phyloP scores from a whole-genome alignment of 2,329 filamentous ascomycete genomes.

The Fusarium marasasianum region DNA sequence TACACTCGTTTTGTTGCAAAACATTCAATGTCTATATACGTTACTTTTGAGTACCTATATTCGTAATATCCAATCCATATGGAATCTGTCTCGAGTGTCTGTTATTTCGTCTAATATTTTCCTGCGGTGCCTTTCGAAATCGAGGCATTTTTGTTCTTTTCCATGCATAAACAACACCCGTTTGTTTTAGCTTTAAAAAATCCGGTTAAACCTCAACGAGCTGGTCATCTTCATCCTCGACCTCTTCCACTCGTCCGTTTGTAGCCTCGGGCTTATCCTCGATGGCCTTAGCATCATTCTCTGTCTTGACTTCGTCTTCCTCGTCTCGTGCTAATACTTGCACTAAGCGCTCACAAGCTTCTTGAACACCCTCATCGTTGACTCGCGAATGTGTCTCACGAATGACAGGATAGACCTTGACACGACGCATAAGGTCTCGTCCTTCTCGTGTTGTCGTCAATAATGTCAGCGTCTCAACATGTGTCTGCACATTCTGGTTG shows the following conservation, averaged over 20 bases:
- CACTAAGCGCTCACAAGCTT: conserved; percentile 88
- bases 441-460: conserved; percentile 81
- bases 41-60: conserved; percentile 25
- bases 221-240: conserved; percentile 62
- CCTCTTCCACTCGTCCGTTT: conserved; percentile 54
- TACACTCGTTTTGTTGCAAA: conserved; percentile 25
- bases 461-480: conserved; percentile 87
- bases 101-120: background rate
- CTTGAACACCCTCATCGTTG: conserved; percentile 80
- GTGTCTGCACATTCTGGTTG: conserved; percentile 79
- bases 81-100: no score
- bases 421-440: conserved; percentile 75
- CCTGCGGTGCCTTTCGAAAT: background rate
- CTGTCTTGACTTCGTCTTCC: conserved; percentile 53
- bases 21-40: conserved; percentile 22
- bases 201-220: conserved; percentile 61
- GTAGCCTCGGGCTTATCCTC: conserved; percentile 51
- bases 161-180: background rate
- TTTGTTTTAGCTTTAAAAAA: no score
- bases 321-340: conserved; percentile 89
- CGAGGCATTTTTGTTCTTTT: background rate
- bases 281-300: conserved; percentile 46
- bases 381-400: conserved; percentile 84
- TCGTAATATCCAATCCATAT: background rate
- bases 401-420: conserved; percentile 89